Evolutionary conservation across 2,329 filamentous ascomycete genomes (phyloP), one percentile per base, ranked within the genome.

Genomic region (Ascochyta koolunga): DNA sequence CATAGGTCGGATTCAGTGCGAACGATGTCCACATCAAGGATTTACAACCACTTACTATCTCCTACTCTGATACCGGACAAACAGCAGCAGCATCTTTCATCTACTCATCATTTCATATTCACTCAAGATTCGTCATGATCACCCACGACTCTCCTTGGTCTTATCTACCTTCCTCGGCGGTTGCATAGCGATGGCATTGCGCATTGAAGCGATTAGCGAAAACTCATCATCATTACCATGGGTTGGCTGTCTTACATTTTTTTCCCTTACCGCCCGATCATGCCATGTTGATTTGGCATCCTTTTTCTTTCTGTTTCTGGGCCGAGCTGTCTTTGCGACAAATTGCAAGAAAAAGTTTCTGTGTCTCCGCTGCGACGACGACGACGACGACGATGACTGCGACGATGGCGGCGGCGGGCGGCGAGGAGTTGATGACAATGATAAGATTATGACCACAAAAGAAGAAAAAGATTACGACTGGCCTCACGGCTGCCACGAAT

Each of bases 101-200:
- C 15, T 16, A 3, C 2, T 35, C 13, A 27, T 19, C 40, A 29
- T 19, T 27, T 19, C 41, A 41, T 10, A 11, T 10, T 36, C 18
- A 31, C 32, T 38, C 32, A 22, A 31, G 22, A 39, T 19, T 25
- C 31, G 33, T 37, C 22, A 48, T 25, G 39, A 42, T 19, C 19
- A 49, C 42, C 60, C 49, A 64, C 50, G 50, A 56, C 55, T 66
- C 59, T 64, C 62, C 43, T 65, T 64, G 33, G 50, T 49, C 36
- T 44, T 52, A 32, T 56, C 21, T 50, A 29, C 53, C 37, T 50
- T 64, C 31, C 55, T 36, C 46, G 56, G 59, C 57, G 64, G 58
- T 56, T 67, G 70, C 70, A 73, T 73, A 73, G 69, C 69, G 68
- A 72, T 56, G 62, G 67, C 63, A 67, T 70, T 67, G 56, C 61